Conservation (phyloP, 371 early-diverging fungal genomes). For the Mucor plumbeus region DNA sequence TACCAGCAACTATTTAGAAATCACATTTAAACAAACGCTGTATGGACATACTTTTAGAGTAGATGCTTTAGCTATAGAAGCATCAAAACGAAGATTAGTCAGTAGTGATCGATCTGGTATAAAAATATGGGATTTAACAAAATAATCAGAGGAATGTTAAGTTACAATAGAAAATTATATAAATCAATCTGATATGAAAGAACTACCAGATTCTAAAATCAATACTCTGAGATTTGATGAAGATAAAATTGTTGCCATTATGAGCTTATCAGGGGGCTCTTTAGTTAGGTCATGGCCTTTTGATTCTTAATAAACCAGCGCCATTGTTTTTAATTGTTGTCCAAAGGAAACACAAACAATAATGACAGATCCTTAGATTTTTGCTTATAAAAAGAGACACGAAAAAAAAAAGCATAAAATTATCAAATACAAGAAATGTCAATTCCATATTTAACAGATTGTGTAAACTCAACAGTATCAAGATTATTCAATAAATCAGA, state of each 20-base stretch:
- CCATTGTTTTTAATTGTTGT: not conserved
- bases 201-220: slow-evolving; percentile 28
- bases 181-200: slow-evolving; percentile 18
- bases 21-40: slow-evolving; percentile 39
- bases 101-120: slow-evolving; percentile 53
- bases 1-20: slow-evolving; percentile 23
- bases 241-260: slow-evolving; percentile 41
- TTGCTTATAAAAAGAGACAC: not conserved
- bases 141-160: slow-evolving; percentile 2
- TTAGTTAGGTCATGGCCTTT: slow-evolving; percentile 37
- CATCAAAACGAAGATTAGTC: slow-evolving; percentile 33
- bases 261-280: slow-evolving; percentile 4
- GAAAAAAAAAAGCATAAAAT: not conserved
- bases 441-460: not conserved
- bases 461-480: not conserved
- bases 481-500: not conserved
- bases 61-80: slow-evolving; percentile 40
- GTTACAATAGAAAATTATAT: slow-evolving; percentile 11
- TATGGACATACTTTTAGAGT: slow-evolving; percentile 57
- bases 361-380: not conserved
- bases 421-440: not conserved
- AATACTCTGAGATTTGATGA: slow-evolving; percentile 40
- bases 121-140: slow-evolving; percentile 47
- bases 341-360: not conserved
- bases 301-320: not conserved